Conservation (phyloP, 192 early-diverging fungal genomes). For the Coemansia guatemalensis region DNA sequence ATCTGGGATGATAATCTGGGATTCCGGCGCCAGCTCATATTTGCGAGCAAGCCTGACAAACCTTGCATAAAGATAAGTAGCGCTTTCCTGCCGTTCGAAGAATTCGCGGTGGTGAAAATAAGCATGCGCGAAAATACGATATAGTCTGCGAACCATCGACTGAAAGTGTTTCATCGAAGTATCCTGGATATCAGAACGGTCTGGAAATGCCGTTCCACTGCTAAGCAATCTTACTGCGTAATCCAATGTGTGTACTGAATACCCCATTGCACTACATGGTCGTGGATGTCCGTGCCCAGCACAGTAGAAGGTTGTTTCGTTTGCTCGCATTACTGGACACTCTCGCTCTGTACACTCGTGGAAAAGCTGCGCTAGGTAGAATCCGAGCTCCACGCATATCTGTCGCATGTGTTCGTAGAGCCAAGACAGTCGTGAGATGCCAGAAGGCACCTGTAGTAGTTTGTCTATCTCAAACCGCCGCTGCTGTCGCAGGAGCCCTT, state of each 20-base stretch:
- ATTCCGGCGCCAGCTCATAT: conserved; percentile 64
- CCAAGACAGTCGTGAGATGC: conserved; percentile 69
- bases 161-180: conserved; percentile 72
- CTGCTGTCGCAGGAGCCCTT: conserved; percentile 65
- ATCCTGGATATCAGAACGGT: neutral
- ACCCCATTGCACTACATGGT: conserved; percentile 88
- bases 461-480: conserved; percentile 62
- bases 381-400: conserved; percentile 81
- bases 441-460: conserved; percentile 63
- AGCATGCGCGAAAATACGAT: conserved; percentile 96
- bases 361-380: conserved; percentile 69
- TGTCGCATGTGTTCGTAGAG: conserved; percentile 91
- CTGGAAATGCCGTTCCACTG: conserved; percentile 62
- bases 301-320: conserved; percentile 89
- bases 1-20: conserved; percentile 71
- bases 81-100: conserved; percentile 84
- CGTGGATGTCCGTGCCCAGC: conserved; percentile 78
- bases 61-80: conserved; percentile 68
- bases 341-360: conserved; percentile 70
- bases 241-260: conserved; percentile 91
- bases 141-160: conserved; percentile 85
- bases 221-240: conserved; percentile 80
- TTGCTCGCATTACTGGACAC: conserved; percentile 93
- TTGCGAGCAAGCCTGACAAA: conserved; percentile 68
- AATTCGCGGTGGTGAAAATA: conserved; percentile 90